A percentile compares a stretch with the other conserved stretches of the same genome.
Evolutionary conservation across 345 rosid species (phyloP).

Genomic region (Brassica nigra): DNA sequence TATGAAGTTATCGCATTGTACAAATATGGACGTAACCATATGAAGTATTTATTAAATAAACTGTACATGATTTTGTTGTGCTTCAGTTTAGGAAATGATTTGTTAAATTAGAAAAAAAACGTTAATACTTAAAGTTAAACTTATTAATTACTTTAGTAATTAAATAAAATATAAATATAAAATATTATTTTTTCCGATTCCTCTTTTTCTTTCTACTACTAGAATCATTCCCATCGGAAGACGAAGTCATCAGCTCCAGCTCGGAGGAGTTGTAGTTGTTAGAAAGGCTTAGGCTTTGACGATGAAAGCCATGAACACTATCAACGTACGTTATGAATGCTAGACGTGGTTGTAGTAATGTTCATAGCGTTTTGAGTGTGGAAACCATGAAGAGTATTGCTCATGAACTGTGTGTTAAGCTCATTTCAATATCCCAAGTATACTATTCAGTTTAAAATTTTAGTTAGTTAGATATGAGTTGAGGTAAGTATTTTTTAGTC

Average conservation of each 20-base stretch:
- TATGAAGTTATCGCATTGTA: too few relatives aligned
- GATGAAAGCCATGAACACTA: slow-evolving; percentile 38
- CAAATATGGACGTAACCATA: too few relatives aligned
- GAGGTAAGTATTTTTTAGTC: background rate
- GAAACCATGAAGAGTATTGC: slow-evolving; percentile 46
- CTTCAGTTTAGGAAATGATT: too few relatives aligned
- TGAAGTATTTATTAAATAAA: too few relatives aligned
- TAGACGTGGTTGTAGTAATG: slow-evolving; percentile 30
- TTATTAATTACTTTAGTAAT: too few relatives aligned
- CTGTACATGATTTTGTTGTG: too few relatives aligned
- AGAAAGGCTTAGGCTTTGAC: slow-evolving; percentile 77
- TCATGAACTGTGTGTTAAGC: slow-evolving; percentile 45
- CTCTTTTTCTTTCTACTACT: slow-evolving; percentile 56
- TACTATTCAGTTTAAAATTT: too few relatives aligned
- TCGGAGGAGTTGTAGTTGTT: slow-evolving; percentile 57
- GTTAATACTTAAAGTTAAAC: too few relatives aligned
- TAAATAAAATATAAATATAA: too few relatives aligned
- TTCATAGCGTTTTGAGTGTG: slow-evolving; percentile 28
- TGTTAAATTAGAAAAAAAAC: too few relatives aligned
- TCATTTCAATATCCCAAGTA: too few relatives aligned
- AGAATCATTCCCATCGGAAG: slow-evolving; percentile 64
- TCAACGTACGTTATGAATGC: slow-evolving; percentile 24
- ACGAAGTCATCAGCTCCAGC: slow-evolving; percentile 54
- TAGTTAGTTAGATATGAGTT: too few relatives aligned
- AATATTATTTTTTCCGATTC: slow-evolving; percentile 43